These are phyloP conservation scores for Rhizopus sp. DNA, from an alignment of 371 early-diverging fungal genomes.

Conservation along the genomic window DNA sequence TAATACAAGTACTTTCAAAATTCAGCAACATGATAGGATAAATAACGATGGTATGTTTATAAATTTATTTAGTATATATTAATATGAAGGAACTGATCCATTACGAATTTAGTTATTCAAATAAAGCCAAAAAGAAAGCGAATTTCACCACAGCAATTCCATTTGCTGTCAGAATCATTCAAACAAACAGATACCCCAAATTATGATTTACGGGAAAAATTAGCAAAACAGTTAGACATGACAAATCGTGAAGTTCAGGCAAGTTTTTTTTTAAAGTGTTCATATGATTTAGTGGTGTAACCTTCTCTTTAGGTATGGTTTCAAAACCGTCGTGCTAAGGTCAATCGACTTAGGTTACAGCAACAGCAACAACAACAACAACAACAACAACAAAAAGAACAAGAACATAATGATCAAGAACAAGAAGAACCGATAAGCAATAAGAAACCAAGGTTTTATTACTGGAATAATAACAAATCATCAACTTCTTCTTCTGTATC, in stretches of 20 bases:
- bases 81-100: too few species aligned
- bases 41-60: too few species aligned
- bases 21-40: too few species aligned
- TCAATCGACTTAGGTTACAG: conserved; percentile 22
- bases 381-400: neutral
- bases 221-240: conserved; percentile 87
- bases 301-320: conserved; percentile 29
- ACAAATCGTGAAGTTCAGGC: conserved; percentile 93
- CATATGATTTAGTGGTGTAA: conserved; percentile 19
- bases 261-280: conserved; percentile 13
- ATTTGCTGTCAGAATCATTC: conserved; percentile 66
- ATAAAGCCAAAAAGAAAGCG: conserved; percentile 72
- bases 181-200: conserved; percentile 87
- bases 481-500: conserved; percentile 19
- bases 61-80: too few species aligned
- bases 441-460: conserved; percentile 19
- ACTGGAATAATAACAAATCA: conserved; percentile 13
- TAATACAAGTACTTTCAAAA: too few species aligned
- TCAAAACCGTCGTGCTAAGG: conserved; percentile 34
- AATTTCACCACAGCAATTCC: conserved; percentile 73
- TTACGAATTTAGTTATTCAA: neutral
- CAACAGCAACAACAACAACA: conserved; percentile 18
- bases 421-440: neutral
- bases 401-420: neutral
- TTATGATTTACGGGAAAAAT: conserved; percentile 79